A percentile compares a stretch with the other conserved stretches of the same genome.
These are phyloP conservation scores for Mycena belliarum DNA, from an alignment of 768 basidiomycete species.

Conservation along the genomic window DNA sequence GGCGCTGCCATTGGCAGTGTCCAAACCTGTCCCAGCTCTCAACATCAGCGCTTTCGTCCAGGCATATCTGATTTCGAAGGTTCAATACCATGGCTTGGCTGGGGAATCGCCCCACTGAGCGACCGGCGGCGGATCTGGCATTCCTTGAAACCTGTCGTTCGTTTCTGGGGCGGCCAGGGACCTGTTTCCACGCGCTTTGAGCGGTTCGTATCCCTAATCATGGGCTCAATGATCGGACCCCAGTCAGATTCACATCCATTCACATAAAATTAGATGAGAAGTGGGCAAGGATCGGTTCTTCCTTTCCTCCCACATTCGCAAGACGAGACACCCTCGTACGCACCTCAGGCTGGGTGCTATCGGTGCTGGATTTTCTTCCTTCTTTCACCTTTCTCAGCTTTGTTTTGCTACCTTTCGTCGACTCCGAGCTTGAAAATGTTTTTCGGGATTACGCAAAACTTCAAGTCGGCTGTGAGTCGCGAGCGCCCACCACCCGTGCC, in stretches of 20 bases:
- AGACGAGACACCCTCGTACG: slow-evolving; percentile 10
- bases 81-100: too few species aligned
- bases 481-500: not conserved
- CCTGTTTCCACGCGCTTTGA: too few species aligned
- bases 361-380: slow-evolving; percentile 16
- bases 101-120: too few species aligned
- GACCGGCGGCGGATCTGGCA: too few species aligned
- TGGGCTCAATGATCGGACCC: too few species aligned
- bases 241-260: not conserved
- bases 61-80: too few species aligned
- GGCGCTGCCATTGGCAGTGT: not conserved
- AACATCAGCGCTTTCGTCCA: too few species aligned
- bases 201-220: too few species aligned
- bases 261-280: not conserved
- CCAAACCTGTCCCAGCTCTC: too few species aligned
- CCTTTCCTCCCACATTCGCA: slow-evolving; percentile 5
- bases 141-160: too few species aligned
- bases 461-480: slow-evolving; percentile 11
- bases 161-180: too few species aligned
- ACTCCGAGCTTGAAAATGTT: not conserved
- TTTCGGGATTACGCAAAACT: not conserved
- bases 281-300: slow-evolving; percentile 1
- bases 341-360: slow-evolving; percentile 10
- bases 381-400: not conserved
- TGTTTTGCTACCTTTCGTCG: not conserved